Percentiles rank a stretch among this genome's conserved stretches.
phyloP scores from a whole-genome alignment of 345 rosid genomes.

The Lagerstroemia speciosa region DNA sequence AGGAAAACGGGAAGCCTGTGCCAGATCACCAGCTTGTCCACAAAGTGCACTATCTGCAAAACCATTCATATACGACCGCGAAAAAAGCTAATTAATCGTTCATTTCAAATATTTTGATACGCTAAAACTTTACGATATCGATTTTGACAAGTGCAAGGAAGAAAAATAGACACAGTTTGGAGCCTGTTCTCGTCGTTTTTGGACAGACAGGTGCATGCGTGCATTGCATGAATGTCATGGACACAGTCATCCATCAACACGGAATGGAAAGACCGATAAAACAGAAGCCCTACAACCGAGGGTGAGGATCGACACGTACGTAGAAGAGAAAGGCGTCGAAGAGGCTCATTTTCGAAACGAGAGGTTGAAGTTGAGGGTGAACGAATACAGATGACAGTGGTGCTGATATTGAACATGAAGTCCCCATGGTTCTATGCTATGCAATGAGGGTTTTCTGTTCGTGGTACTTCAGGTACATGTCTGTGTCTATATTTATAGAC shows the following conservation, averaged over 20 bases:
- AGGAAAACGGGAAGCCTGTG: slow-evolving; percentile 52
- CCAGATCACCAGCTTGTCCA: slow-evolving; percentile 61
- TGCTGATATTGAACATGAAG: slow-evolving; percentile 7
- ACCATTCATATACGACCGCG: background rate
- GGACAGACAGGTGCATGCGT: too few species aligned
- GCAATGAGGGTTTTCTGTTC: too few species aligned
- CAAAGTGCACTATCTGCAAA: slow-evolving; percentile 40
- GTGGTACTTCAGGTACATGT: too few species aligned
- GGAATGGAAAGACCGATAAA: slow-evolving; percentile 6
- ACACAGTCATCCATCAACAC: background rate
- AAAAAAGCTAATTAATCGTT: background rate
- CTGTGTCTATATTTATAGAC: too few species aligned
- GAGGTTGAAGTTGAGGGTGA: slow-evolving; percentile 45
- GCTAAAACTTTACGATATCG: too few species aligned
- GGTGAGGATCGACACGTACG: slow-evolving; percentile 8
- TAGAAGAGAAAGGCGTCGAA: slow-evolving; percentile 48
- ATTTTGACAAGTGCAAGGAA: too few species aligned
- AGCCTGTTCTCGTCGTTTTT: too few species aligned
- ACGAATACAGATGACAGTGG: slow-evolving; percentile 27
- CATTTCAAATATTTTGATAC: too few species aligned
- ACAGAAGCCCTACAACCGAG: slow-evolving; percentile 1
- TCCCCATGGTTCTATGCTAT: slow-evolving; percentile 20
- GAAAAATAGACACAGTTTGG: too few species aligned
- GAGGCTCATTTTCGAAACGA: slow-evolving; percentile 47
- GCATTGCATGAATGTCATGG: background rate